Evolutionary conservation across 169 alveolate species (phyloP).

Genomic region (Cryptosporidium baileyi): DNA sequence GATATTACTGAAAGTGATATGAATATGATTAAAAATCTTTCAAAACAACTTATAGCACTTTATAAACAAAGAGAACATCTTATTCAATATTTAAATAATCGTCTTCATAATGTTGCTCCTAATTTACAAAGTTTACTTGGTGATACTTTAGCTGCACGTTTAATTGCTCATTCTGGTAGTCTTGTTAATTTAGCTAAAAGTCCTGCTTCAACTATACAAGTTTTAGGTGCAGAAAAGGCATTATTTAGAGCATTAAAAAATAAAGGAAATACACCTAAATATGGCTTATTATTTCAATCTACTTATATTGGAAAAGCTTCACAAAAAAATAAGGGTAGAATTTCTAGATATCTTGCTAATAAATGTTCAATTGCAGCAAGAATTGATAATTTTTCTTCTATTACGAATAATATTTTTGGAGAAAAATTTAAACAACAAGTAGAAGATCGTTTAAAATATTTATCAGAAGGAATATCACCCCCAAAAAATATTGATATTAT

Average conservation of each 20-base stretch:
- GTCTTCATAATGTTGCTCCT: conserved; percentile 97
- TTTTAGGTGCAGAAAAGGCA: conserved; percentile 97
- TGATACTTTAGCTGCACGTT: conserved; percentile 93
- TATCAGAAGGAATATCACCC: conserved; percentile 82
- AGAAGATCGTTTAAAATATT: conserved; percentile 92
- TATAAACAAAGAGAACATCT: conserved; percentile 88
- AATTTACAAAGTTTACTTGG: conserved; percentile 95
- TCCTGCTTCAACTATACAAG: conserved; percentile 96
- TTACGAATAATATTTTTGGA: conserved; percentile 88
- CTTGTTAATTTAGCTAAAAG: conserved; percentile 92
- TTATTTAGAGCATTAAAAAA: conserved; percentile 96
- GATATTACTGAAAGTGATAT: conserved; percentile 92
- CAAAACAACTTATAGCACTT: conserved; percentile 89
- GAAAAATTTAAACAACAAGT: conserved; percentile 90
- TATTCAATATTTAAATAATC: conserved; percentile 86
- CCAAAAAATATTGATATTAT: conserved; percentile 87
- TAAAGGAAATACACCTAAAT: conserved; percentile 98
- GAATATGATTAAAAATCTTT: conserved; percentile 87
- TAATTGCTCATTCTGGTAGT: conserved; percentile 97
- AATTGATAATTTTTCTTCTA: conserved; percentile 90
- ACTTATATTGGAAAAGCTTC: conserved; percentile 96
- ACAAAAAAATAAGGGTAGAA: conserved; percentile 92
- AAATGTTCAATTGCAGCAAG: conserved; percentile 98
- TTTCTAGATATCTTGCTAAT: conserved; percentile 96
- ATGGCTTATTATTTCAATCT: conserved; percentile 96